Conservation (phyloP, 129 eudicot genomes). For the Centella asiatica region DNA sequence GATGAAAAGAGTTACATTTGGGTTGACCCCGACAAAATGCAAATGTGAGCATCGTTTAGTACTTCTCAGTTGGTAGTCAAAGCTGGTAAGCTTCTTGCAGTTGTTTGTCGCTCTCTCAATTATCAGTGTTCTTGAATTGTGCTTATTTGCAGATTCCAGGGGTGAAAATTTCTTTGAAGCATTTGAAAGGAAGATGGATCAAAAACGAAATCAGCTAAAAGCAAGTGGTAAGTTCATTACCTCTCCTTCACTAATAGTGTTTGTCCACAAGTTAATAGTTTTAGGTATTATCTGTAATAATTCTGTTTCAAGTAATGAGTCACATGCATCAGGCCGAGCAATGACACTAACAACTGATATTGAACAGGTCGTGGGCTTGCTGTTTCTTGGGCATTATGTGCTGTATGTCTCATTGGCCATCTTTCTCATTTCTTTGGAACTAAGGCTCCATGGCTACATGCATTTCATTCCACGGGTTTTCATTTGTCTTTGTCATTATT, state of each 20-base stretch:
- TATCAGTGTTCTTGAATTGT: slow-evolving; percentile 7
- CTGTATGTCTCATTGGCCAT: slow-evolving; percentile 94
- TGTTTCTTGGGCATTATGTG: slow-evolving; percentile 97
- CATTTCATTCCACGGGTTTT: slow-evolving; percentile 85
- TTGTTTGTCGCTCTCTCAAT: background rate
- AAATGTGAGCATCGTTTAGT: no score
- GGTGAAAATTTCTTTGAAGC: slow-evolving; percentile 61
- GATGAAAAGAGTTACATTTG: no score
- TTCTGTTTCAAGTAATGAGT: background rate
- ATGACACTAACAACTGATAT: slow-evolving; percentile 1
- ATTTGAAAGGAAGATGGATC: slow-evolving; percentile 85
- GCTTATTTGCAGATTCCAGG: slow-evolving; percentile 50
- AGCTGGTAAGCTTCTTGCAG: background rate
- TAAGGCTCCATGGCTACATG: slow-evolving; percentile 84
- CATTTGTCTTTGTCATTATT: slow-evolving; percentile 78
- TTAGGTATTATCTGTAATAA: background rate
- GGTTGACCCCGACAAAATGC: no score
- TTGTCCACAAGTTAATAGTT: background rate
- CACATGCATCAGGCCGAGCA: background rate
- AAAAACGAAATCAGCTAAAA: slow-evolving; percentile 67
- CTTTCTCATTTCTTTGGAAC: slow-evolving; percentile 90
- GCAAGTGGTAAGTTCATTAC: slow-evolving; percentile 59
- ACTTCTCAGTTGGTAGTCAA: no score
- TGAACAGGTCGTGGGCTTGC: slow-evolving; percentile 86
- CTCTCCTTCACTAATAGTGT: slow-evolving; percentile 2